Evolutionary conservation across 75 land plant species (phyloP).

Genomic region (Pinus albicaulis): DNA sequence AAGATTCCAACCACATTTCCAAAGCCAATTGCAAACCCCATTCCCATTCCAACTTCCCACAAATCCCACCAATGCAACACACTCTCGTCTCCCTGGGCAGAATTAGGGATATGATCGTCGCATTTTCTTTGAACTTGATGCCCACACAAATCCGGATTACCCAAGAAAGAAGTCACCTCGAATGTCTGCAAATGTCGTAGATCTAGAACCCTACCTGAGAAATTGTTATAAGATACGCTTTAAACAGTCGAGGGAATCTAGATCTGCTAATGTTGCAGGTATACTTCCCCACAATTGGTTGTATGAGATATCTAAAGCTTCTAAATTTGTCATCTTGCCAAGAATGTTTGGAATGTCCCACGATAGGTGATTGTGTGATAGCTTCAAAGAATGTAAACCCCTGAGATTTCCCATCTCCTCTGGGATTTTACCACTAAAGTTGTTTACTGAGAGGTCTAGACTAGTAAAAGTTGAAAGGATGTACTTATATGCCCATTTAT

Average conservation of each 20-base stretch:
- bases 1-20: not conserved
- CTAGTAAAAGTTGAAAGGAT: not conserved
- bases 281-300: slow-evolving; percentile 11
- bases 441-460: slow-evolving; percentile 7
- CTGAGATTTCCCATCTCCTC: not conserved
- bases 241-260: not conserved
- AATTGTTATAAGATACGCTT: slow-evolving; percentile 10
- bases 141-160: slow-evolving; percentile 15
- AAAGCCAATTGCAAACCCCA: not conserved
- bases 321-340: not conserved
- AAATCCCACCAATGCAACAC: not conserved
- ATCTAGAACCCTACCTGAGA: slow-evolving; percentile 7
- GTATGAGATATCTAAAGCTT: slow-evolving; percentile 8
- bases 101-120: not conserved
- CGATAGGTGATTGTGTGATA: slow-evolving; percentile 2
- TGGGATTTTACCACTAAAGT: slow-evolving; percentile 11
- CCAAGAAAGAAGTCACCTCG: slow-evolving; percentile 1
- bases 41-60: not conserved
- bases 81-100: not conserved
- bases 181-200: not conserved
- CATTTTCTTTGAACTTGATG: not conserved
- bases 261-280: not conserved
- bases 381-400: not conserved
- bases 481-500: not conserved
- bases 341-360: not conserved